phyloP scores from a whole-genome alignment of 2,329 filamentous ascomycete species.

The Byssochlamys sp. region DNA sequence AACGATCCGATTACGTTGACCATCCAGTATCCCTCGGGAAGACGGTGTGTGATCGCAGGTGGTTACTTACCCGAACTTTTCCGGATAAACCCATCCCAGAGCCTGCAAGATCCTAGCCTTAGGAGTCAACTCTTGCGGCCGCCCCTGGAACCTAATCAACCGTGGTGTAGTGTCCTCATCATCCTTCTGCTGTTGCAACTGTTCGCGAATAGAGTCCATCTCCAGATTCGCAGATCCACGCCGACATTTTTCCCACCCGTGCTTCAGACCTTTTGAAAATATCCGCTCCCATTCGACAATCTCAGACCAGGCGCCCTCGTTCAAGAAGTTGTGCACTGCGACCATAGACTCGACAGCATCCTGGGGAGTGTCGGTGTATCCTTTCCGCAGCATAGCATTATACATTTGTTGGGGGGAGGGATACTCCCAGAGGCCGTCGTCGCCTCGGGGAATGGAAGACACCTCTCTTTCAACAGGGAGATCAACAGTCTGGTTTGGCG shows the following conservation, averaged over 20 bases:
- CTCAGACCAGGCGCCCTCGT: conserved; percentile 93
- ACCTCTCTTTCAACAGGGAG: conserved; percentile 73
- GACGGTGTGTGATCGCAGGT: not conserved
- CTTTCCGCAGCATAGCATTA: conserved; percentile 91
- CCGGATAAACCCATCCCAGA: conserved; percentile 68
- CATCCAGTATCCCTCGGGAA: conserved; percentile 7
- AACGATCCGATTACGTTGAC: not conserved
- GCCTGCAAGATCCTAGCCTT: conserved; percentile 79
- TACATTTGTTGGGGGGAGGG: conserved; percentile 99
- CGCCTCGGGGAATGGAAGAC: conserved; percentile 83
- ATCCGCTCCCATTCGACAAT: conserved; percentile 88
- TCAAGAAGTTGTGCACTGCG: conserved; percentile 92
- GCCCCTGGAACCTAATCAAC: conserved; percentile 76
- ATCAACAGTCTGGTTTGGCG: conserved; percentile 59
- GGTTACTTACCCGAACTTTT: conserved; percentile 59
- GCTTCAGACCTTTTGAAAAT: conserved; percentile 62
- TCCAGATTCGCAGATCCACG: conserved; percentile 60
- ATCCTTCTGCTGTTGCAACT: conserved; percentile 25
- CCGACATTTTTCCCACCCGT: conserved; percentile 64
- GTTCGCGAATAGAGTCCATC: conserved; percentile 45
- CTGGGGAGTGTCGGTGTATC: conserved; percentile 85
- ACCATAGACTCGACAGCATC: conserved; percentile 96
- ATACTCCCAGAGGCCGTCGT: conserved; percentile 86
- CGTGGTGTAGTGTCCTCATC: conserved; percentile 49
- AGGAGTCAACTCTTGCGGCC: conserved; percentile 80